Conservation (phyloP, 2,329 filamentous ascomycete species). For the Neonectria ditissima region DNA sequence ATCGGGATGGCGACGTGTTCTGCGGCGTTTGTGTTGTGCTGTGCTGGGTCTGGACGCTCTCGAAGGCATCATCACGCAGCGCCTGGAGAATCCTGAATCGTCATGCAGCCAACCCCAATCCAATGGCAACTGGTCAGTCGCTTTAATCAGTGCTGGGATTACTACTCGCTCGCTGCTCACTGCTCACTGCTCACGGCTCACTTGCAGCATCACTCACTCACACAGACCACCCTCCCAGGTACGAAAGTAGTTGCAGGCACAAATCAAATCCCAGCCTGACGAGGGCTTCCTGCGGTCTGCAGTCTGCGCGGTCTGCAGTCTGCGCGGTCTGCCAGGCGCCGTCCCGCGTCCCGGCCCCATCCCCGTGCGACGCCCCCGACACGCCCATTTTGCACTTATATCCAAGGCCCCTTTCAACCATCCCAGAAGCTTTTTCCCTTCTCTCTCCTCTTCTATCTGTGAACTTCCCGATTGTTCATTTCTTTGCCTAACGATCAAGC, state of each 20-base stretch:
- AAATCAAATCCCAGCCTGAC: neutral
- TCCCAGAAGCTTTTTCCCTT: slow-evolving; percentile 25
- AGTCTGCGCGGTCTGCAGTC: too few species aligned
- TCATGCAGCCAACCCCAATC: slow-evolving; percentile 21
- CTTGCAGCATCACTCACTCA: slow-evolving; percentile 31
- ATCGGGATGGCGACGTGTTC: slow-evolving; percentile 26
- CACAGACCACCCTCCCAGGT: slow-evolving; percentile 36
- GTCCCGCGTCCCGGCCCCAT: slow-evolving; percentile 26
- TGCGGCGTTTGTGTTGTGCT: slow-evolving; percentile 18
- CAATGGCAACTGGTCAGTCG: slow-evolving; percentile 36
- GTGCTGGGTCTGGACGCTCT: slow-evolving; percentile 14
- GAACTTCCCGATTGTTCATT: slow-evolving; percentile 15
- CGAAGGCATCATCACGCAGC: neutral
- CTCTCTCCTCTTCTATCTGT: slow-evolving; percentile 22
- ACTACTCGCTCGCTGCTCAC: slow-evolving; percentile 22
- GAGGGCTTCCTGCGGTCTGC: slow-evolving; percentile 9
- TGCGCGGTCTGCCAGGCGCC: slow-evolving; percentile 24
- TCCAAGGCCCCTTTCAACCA: slow-evolving; percentile 38
- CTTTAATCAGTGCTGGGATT: slow-evolving; percentile 12
- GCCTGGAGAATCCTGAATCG: slow-evolving; percentile 2
- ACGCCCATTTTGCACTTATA: slow-evolving; percentile 41
- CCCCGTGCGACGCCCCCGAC: slow-evolving; percentile 27
- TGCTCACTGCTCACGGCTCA: neutral
- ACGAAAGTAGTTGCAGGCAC: neutral
- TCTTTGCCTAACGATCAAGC: slow-evolving; percentile 9